Evolutionary conservation across 2,329 filamentous ascomycete species (phyloP).

Genomic region (Sordariomycetes sp.): DNA sequence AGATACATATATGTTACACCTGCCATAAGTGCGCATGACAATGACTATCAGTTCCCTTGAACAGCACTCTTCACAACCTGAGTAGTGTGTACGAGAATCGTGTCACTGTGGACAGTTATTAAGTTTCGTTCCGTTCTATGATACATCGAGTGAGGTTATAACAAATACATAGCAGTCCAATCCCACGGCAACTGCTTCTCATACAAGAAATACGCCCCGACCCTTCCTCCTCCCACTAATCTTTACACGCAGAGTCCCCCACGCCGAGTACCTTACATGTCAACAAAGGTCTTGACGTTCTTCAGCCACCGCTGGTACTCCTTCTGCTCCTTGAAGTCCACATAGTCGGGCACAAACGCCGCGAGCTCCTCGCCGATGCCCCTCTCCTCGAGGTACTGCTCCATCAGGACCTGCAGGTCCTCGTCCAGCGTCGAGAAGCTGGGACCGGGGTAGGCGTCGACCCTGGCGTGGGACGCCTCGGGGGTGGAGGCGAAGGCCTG

Average conservation of each 20-base stretch:
- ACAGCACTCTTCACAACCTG: too few species aligned
- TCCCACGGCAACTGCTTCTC: too few species aligned
- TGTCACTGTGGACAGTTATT: not conserved
- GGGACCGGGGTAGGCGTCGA: slow-evolving; percentile 76
- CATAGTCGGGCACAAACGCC: slow-evolving; percentile 87
- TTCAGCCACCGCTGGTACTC: slow-evolving; percentile 89
- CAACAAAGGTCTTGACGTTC: slow-evolving; percentile 76
- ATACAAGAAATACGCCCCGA: too few species aligned
- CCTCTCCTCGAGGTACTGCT: slow-evolving; percentile 89
- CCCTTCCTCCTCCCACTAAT: not conserved
- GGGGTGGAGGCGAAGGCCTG: slow-evolving; percentile 64
- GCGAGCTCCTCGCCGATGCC: slow-evolving; percentile 80
- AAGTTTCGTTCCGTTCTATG: not conserved
- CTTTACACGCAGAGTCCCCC: not conserved
- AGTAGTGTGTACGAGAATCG: too few species aligned
- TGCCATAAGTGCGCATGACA: too few species aligned
- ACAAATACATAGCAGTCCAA: not conserved
- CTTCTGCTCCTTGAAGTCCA: slow-evolving; percentile 96
- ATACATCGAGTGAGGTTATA: not conserved
- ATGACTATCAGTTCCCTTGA: too few species aligned
- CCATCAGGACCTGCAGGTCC: slow-evolving; percentile 83
- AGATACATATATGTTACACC: too few species aligned
- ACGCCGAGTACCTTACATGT: slow-evolving; percentile 34
- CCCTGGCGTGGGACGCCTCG: slow-evolving; percentile 63
- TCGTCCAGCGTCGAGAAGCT: slow-evolving; percentile 91